Evolutionary conservation across 345 rosid species (phyloP), one percentile per base, ranked within the genome.

Genomic region (Murraya paniculata): DNA sequence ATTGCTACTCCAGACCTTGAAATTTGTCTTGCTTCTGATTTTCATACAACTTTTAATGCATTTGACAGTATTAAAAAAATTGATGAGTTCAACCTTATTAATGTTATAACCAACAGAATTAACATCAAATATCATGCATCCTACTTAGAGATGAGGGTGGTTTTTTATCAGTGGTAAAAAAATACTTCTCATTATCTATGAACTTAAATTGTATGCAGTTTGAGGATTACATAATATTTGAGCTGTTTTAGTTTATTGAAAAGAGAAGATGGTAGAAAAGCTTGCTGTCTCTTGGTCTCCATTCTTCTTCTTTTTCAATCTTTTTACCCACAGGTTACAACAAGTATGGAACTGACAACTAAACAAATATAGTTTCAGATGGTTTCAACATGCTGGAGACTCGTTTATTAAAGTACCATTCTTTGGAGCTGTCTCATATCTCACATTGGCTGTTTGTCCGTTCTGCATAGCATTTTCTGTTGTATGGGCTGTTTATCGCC

Each of bases 381-480:
- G 95, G 88, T 94, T 94, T 82, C 92, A 85, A 72, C 89, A 81
- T 80, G 83, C 93, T 71, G 97, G 88, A 73, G 95, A 94, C 72
- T 91, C 97, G 59, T 94, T 80, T 81, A 82, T 92, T 57, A 88
- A 94, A 87, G 82, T 92, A 65, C 99, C 99, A 35, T 59, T 91
- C 77, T 79, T 96, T 84, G 99, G 97, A 74, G 94, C 95, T 35
- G 91, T 96, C 82, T 94, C 97, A 7, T 81, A 92, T 84, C 88
- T 96, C 84, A 94, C 99, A 16, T 82, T 94, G 81, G 97, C 91
- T 28, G 89, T 90, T 81, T 90, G 92, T 76, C 99, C 99, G 68
- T 91, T 94, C 87, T 96, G 99, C 93, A 82, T 94, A 82, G 82
- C 93, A 70, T 96, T 91, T 92, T 88, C 99, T 73, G 95, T 90